A percentile compares a stretch with the other conserved stretches of the same genome.
phyloP scores from a whole-genome alignment of 768 basidiomycete genomes.

The Hypholoma sublateritium region DNA sequence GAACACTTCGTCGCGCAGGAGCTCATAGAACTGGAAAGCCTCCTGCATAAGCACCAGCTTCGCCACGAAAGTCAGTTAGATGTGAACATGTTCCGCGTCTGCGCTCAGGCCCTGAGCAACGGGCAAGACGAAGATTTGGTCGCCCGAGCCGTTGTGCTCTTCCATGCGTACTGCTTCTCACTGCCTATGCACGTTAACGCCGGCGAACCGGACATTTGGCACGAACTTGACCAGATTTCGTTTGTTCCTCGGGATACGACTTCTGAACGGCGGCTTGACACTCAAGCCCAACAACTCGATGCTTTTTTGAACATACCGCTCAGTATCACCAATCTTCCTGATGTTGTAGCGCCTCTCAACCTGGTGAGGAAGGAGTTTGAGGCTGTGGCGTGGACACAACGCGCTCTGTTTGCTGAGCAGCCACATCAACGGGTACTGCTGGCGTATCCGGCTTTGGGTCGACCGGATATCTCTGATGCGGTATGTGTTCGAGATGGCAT shows the following conservation, averaged over 20 bases:
- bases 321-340: conserved; percentile 27
- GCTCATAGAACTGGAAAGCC: conserved; percentile 28
- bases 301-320: conserved; percentile 15
- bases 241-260: conserved; percentile 41
- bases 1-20: conserved; percentile 28
- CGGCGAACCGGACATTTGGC: conserved; percentile 24
- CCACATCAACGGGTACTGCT: conserved; percentile 31
- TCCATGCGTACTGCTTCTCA: conserved; percentile 30
- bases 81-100: conserved; percentile 33
- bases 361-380: conserved; percentile 37
- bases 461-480: conserved; percentile 40
- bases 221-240: conserved; percentile 27
- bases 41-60: conserved; percentile 30
- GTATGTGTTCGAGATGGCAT: conserved; percentile 27
- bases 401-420: conserved; percentile 30
- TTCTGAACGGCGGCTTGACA: conserved; percentile 16
- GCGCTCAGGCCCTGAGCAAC: conserved; percentile 31
- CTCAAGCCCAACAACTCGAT: conserved; percentile 3
- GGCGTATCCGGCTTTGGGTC: conserved; percentile 37
- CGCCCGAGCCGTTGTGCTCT: conserved; percentile 30
- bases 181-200: conserved; percentile 29
- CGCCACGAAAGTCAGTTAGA: conserved; percentile 27
- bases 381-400: conserved; percentile 49
- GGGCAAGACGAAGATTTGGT: conserved; percentile 16
- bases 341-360: conserved; percentile 36